Percentiles rank a stretch among this genome's conserved stretches.
Conservation (phyloP, 2,329 filamentous ascomycete species). For the Ascochyta koolunga region DNA sequence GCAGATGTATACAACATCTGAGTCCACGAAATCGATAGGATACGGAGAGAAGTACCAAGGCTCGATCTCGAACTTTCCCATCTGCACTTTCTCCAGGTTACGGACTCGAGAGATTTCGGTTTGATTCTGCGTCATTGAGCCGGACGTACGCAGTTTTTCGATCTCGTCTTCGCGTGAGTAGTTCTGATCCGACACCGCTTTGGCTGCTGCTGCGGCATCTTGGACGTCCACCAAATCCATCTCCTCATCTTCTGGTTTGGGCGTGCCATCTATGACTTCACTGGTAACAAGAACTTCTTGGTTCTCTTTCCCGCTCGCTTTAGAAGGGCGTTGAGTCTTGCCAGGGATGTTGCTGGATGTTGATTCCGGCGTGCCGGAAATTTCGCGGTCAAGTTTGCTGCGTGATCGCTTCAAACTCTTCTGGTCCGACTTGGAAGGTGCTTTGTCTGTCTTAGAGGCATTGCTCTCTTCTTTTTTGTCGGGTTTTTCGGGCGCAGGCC, state of each 20-base stretch:
- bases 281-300: conserved; percentile 56
- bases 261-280: conserved; percentile 57
- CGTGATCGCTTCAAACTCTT: conserved; percentile 56
- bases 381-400: conserved; percentile 58
- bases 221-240: conserved; percentile 60
- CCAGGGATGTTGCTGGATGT: conserved; percentile 56
- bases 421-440: conserved; percentile 51
- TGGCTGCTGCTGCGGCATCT: conserved; percentile 58
- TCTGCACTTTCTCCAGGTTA: conserved; percentile 92
- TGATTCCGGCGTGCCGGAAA: conserved; percentile 61
- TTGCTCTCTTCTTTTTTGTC: conserved; percentile 85
- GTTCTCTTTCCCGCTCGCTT: conserved; percentile 67
- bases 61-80: conserved; percentile 88
- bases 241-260: conserved; percentile 58
- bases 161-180: conserved; percentile 91
- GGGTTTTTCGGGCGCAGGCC: conserved; percentile 88
- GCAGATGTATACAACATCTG: conserved; percentile 93
- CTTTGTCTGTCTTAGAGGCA: conserved; percentile 51
- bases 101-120: conserved; percentile 95
- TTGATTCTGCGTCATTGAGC: conserved; percentile 98
- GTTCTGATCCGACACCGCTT: conserved; percentile 57
- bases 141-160: conserved; percentile 90
- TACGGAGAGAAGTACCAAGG: conserved; percentile 99
- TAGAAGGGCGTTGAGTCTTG: conserved; percentile 58
- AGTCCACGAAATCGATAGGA: conserved; percentile 83